Evolutionary conservation across 768 basidiomycete species (phyloP).

Genomic region (Cytidiella melzeri): DNA sequence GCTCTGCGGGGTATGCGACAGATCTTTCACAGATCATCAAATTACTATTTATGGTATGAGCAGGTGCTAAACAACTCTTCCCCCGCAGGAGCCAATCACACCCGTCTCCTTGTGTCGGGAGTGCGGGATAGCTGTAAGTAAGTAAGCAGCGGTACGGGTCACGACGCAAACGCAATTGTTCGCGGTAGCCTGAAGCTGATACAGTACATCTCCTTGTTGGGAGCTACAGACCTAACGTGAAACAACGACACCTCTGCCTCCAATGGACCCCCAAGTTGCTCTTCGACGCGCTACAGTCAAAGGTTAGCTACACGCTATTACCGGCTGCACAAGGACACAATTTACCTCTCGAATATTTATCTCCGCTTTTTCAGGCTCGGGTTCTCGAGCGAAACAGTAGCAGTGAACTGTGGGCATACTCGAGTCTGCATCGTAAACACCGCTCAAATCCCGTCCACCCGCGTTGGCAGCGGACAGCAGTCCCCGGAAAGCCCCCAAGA

Average conservation of each 20-base stretch:
- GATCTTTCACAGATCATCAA: neutral
- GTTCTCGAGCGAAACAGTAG: constrained; percentile 91
- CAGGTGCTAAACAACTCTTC: too few species aligned
- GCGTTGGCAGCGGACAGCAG: constrained; percentile 41
- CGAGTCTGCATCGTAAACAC: constrained; percentile 27
- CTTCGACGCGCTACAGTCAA: constrained; percentile 60
- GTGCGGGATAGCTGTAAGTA: too few species aligned
- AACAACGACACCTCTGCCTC: constrained; percentile 49
- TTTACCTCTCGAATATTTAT: constrained; percentile 77
- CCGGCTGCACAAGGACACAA: constrained; percentile 10
- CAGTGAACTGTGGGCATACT: constrained; percentile 90
- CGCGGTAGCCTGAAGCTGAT: constrained; percentile 75
- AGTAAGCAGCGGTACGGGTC: neutral
- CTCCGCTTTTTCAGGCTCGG: constrained; percentile 61
- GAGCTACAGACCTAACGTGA: constrained; percentile 88
- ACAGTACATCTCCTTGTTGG: constrained; percentile 97
- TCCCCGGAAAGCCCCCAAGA: constrained; percentile 85
- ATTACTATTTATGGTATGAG: too few species aligned
- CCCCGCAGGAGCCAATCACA: neutral
- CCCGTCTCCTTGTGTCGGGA: too few species aligned
- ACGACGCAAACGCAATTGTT: constrained; percentile 26
- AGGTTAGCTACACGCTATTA: too few species aligned
- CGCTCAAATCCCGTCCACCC: constrained; percentile 41
- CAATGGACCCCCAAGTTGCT: constrained; percentile 51
- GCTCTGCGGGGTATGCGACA: constrained; percentile 18